Evolutionary conservation across 139 green algal genomes (phyloP).

Genomic region (Asterochloris erici): DNA sequence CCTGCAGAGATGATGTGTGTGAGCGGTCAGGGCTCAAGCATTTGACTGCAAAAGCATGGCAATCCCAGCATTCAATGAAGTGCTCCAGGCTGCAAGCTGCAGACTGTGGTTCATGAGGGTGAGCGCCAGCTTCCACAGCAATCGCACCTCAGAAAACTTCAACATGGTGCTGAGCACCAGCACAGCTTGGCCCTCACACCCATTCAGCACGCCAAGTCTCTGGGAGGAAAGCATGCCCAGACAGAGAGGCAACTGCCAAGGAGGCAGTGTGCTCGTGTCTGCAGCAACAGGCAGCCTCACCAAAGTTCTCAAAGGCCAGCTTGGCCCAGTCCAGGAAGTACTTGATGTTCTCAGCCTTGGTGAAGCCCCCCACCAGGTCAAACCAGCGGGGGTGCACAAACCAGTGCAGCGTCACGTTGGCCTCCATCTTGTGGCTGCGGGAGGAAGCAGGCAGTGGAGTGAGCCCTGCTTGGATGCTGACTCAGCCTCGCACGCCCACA

Average conservation of each 20-base stretch:
- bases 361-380: constrained; percentile 72
- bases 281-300: background rate
- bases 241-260: no score
- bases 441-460: background rate
- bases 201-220: no score
- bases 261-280: no score
- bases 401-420: constrained; percentile 81
- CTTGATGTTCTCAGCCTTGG: constrained; percentile 66
- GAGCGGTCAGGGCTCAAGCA: no score
- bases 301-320: constrained; percentile 45
- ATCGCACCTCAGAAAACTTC: no score
- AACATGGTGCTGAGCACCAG: no score
- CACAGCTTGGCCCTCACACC: no score
- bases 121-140: no score
- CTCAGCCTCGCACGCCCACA: background rate
- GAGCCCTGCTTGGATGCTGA: no score
- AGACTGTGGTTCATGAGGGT: no score
- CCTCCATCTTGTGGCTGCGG: constrained; percentile 44
- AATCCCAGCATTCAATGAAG: background rate
- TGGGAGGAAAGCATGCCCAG: no score
- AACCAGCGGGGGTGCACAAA: constrained; percentile 85
- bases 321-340: constrained; percentile 68
- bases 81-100: background rate
- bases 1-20: constrained; percentile 8
- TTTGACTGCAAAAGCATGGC: background rate